Conservation (phyloP, 148 eudicot species). For the Nepenthes gracilis region DNA sequence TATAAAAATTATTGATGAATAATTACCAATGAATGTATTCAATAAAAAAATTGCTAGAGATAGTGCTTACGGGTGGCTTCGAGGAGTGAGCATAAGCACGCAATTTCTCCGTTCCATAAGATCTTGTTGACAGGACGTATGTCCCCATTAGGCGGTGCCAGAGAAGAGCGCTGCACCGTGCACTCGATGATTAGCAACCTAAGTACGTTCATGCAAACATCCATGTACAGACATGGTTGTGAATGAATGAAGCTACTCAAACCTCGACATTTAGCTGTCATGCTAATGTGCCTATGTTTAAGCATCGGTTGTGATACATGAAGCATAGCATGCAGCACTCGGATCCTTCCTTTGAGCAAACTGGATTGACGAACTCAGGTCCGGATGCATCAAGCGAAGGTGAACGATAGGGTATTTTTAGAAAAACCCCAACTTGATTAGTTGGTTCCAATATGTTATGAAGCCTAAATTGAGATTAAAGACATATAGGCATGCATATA, state of each 20-base stretch:
- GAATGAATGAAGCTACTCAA: not conserved
- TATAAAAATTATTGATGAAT: not conserved
- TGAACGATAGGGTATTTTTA: too few relatives aligned
- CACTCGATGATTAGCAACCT: not conserved
- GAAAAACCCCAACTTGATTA: too few relatives aligned
- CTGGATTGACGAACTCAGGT: too few relatives aligned
- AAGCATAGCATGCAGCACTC: not conserved
- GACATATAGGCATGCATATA: too few relatives aligned
- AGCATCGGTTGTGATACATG: not conserved
- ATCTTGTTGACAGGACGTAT: constrained; percentile 33
- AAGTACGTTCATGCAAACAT: too few relatives aligned
- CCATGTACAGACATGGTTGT: not conserved
- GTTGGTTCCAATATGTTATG: too few relatives aligned
- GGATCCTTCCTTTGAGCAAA: too few relatives aligned
- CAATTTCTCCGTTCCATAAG: constrained; percentile 24
- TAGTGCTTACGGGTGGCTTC: constrained; percentile 37
- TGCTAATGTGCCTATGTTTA: not conserved
- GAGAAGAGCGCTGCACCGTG: constrained; percentile 40
- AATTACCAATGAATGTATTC: not conserved
- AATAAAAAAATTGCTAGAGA: too few relatives aligned
- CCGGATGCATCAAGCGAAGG: too few relatives aligned
- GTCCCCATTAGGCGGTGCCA: constrained; percentile 67
- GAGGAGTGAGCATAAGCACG: constrained; percentile 63
- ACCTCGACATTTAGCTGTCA: not conserved
- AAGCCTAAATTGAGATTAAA: too few relatives aligned